Base-by-base conservation (phyloP, 495 filamentous ascomycete species). In the Talaromyces ruber region DNA sequence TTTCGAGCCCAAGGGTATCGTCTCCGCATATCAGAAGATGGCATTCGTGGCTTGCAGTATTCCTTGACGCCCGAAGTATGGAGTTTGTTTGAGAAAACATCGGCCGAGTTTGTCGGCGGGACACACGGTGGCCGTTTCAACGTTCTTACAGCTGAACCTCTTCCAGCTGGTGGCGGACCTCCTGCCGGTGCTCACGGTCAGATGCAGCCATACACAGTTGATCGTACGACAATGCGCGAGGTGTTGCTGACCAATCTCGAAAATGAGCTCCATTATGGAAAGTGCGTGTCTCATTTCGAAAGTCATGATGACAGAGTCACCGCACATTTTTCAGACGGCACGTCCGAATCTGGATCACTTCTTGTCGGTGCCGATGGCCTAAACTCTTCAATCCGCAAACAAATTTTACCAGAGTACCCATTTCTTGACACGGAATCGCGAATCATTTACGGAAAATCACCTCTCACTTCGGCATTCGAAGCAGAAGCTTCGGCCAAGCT, bases 31-130 rank as follows among this genome's bases (percentile, higher is more conserved):
- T 80, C 77, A 1, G 21, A 67, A 2, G 72, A 83, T 62, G 81
- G 82, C 1, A 66, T 84, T 12, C 70, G 76, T 26, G 82, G 83
- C 21, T 77, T 87, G 55, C 73, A 83, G 59, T 73, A 75, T 0
- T 75, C 78, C 16, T 77, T 87, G 9, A 71, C 72, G 0, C 72
- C 80, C 0, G 69, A 75, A 0, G 62, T 68, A 1, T 83, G 72
- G 61, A 58, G 74, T 55, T 66, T 67, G 25, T 86, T 87, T 71
- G 82, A 80, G 71, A 74, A 80, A 39, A 75, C 67, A 7, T 84
- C 78, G 66, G 79, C 81, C 47, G 80, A 82, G 62, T 82, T 74
- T 2, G 75, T 60, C 4, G 53, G 54, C 63, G 52, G 60, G 63
- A 5, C 2, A 53, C 67, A 29, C 67, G 72, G 47, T 59, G 70